Evolutionary conservation across 257 asterid species (phyloP).

Genomic region (Solanum megistacrolobum): DNA sequence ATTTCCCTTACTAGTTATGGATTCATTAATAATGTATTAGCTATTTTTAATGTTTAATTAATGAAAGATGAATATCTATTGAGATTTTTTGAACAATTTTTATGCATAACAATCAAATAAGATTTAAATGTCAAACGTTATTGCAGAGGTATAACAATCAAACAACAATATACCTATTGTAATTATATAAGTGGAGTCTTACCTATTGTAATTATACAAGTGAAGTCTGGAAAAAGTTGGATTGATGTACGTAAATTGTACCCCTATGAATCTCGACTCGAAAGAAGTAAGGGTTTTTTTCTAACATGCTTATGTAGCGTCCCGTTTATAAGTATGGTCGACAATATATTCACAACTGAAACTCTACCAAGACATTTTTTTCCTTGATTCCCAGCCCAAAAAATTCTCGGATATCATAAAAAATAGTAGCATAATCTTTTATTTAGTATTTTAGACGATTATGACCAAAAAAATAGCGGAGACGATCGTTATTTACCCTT

Average conservation of each 20-base stretch:
- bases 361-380: no score
- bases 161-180: no score
- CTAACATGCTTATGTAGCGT: neutral
- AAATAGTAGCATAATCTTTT: no score
- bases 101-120: neutral
- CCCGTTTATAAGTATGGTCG: no score
- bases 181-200: no score
- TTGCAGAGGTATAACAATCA: neutral
- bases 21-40: neutral
- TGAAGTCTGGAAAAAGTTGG: neutral
- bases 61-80: neutral
- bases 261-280: neutral
- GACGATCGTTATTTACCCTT: no score
- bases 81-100: neutral
- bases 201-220: no score
- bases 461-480: no score
- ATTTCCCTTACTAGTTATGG: neutral
- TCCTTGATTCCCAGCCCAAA: no score
- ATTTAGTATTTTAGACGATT: neutral
- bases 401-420: neutral
- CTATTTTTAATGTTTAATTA: neutral
- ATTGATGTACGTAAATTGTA: accelerated
- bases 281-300: neutral
- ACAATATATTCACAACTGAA: no score
- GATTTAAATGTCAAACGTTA: neutral